Conservation (phyloP, 495 filamentous ascomycete genomes). For the Cladorrhinum samala region DNA sequence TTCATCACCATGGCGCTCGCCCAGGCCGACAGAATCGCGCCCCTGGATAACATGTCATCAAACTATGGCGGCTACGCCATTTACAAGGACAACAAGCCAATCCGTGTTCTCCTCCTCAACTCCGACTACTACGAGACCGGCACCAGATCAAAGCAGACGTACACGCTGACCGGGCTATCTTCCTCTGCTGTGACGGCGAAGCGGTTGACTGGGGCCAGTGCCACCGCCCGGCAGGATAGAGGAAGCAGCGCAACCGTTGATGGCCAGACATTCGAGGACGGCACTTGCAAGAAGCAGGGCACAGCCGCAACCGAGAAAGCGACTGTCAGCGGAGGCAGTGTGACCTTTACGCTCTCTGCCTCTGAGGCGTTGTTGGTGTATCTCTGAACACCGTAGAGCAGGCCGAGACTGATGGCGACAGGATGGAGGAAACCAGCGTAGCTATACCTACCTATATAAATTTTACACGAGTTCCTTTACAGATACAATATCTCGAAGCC, state of each 20-base stretch:
- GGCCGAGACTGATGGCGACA: no score
- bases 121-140: constrained; percentile 52
- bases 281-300: constrained; percentile 43
- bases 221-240: constrained; percentile 43
- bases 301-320: constrained; percentile 37
- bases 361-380: constrained; percentile 53
- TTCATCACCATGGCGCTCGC: constrained; percentile 49
- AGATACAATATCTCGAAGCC: no score
- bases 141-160: constrained; percentile 38
- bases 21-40: constrained; percentile 43
- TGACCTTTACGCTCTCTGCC: constrained; percentile 43
- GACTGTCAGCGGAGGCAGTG: constrained; percentile 35
- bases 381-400: no score
- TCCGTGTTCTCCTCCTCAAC: constrained; percentile 48
- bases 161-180: constrained; percentile 40
- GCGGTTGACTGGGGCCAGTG: constrained; percentile 48
- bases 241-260: constrained; percentile 43
- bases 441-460: no score
- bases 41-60: constrained; percentile 43
- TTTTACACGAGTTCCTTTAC: no score
- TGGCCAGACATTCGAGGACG: constrained; percentile 50
- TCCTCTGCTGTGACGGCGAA: constrained; percentile 39
- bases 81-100: constrained; percentile 35
- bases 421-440: no score
- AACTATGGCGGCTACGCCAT: constrained; percentile 50